These are phyloP conservation scores for Ailanthus altissimus DNA, from an alignment of 345 rosid genomes.

Conservation along the genomic window DNA sequence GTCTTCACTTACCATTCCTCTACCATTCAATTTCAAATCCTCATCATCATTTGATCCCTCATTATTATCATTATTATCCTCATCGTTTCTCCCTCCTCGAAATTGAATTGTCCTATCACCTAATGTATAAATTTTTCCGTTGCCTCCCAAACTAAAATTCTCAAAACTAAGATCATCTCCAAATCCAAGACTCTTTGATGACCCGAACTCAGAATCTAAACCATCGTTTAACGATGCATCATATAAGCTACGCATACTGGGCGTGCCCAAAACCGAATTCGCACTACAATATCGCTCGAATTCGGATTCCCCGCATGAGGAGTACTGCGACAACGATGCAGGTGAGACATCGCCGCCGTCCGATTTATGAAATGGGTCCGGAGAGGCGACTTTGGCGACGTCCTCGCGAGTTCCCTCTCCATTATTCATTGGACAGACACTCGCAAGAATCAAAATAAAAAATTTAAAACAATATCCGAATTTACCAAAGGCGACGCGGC, in stretches of 20 bases:
- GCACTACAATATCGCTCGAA: constrained; percentile 83
- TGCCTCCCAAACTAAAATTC: constrained; percentile 64
- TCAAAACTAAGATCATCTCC: constrained; percentile 55
- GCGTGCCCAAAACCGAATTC: constrained; percentile 78
- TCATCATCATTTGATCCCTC: constrained; percentile 4
- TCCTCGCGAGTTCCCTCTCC: constrained; percentile 44
- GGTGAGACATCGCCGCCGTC: constrained; percentile 49
- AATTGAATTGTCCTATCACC: constrained; percentile 33
- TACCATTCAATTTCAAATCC: background rate
- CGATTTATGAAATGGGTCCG: constrained; percentile 48
- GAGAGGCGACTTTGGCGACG: constrained; percentile 39
- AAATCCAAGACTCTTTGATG: constrained; percentile 40
- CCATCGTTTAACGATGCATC: constrained; percentile 51
- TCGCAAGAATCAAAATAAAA: background rate
- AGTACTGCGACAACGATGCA: constrained; percentile 56
- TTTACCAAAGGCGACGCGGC: background rate
- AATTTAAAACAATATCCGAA: background rate
- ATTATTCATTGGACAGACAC: constrained; percentile 47
- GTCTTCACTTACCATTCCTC: background rate
- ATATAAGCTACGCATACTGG: constrained; percentile 61
- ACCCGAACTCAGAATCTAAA: constrained; percentile 67
- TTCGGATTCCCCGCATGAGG: constrained; percentile 87
- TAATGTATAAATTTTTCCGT: constrained; percentile 25
- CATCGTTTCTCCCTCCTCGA: constrained; percentile 25
- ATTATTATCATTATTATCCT: constrained; percentile 16